Evolutionary conservation across 345 rosid species (phyloP).

Genomic region (Jatropha curcas): DNA sequence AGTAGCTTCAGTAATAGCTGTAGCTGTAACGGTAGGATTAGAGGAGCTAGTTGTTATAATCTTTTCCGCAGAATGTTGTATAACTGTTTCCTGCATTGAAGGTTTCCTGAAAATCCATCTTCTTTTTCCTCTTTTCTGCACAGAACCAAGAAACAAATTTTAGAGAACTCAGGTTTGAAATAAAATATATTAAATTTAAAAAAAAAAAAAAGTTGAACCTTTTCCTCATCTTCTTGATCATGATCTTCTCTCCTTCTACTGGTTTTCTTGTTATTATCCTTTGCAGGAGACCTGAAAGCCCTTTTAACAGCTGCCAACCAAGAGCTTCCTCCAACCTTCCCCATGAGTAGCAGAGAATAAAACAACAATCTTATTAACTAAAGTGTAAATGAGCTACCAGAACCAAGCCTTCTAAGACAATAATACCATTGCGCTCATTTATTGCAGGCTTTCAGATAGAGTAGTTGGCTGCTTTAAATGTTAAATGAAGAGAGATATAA

Average conservation of each 20-base stretch:
- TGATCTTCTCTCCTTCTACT: conserved; percentile 38
- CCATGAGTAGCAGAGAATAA: conserved; percentile 15
- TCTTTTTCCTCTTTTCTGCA: conserved; percentile 27
- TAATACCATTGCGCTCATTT: not conserved
- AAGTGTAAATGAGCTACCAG: not conserved
- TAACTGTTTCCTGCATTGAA: conserved; percentile 17
- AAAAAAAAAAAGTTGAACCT: conserved; percentile 24
- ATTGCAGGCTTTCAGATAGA: conserved; percentile 16
- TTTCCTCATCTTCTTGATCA: conserved; percentile 56
- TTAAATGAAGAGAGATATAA: conserved; percentile 24
- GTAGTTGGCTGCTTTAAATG: conserved; percentile 39
- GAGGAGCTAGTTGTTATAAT: too few relatives aligned
- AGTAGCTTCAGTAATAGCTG: conserved; percentile 11
- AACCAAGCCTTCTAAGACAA: not conserved
- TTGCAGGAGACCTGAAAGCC: conserved; percentile 27
- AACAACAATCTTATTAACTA: not conserved
- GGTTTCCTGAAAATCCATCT: conserved; percentile 26
- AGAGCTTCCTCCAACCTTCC: conserved; percentile 24
- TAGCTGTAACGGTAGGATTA: too few relatives aligned
- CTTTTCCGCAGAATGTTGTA: conserved; percentile 34
- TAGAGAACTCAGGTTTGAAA: not conserved
- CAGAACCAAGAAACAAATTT: not conserved
- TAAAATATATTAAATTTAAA: not conserved
- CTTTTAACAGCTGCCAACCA: conserved; percentile 30
- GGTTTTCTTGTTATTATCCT: conserved; percentile 17